Base-by-base conservation (phyloP, 345 rosid genomes). In the Lenwebbia sp. region DNA sequence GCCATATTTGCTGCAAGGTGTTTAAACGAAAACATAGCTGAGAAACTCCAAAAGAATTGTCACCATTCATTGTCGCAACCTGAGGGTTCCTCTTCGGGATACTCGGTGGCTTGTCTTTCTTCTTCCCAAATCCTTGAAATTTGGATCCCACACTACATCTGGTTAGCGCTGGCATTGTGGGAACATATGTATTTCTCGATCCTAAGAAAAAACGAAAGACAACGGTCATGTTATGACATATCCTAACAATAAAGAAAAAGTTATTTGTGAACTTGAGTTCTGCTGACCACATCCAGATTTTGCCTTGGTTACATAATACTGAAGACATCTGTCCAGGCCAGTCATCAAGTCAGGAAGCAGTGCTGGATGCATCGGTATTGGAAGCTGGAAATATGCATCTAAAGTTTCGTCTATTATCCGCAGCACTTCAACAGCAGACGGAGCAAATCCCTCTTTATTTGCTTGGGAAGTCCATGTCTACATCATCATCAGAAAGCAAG, bases 151-250 rank as follows among this genome's bases (percentile, higher is more conserved):
- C 89, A 14, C 92, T 92, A 88, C 98, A 96, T 88, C 99, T 92
- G 52, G 99, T 95, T 85, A 95, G 91, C 83, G 99, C 99, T 84
- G 98, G 99, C 99, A 97, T 93, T 44, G 98, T 94, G 44, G 98
- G 99, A 87, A 95, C 84, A 84, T 91, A 97, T n/a, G 94, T 93
- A 85, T 88, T 93, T 86, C 94, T 90, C 33, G 97, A 91, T 84
- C 99, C 99, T 97, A 89, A 87, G 47, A 87, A 62, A 84, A 91
- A 84, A 88, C 47, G 5, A 57, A 88, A 82, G 49, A 33, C 83
- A 26, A 74, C 50, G 54, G 28, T 10, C 49, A 60, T 83, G 65
- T 89, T 55, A 90, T 65, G 41, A 65, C 33, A 65, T 8, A 65
- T 65, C 78, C 44, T 33, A 65, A 65, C 4, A 65, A 19, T 65